Evolutionary conservation across 148 eudicot species (phyloP).

Genomic region (Persicaria maculosa): DNA sequence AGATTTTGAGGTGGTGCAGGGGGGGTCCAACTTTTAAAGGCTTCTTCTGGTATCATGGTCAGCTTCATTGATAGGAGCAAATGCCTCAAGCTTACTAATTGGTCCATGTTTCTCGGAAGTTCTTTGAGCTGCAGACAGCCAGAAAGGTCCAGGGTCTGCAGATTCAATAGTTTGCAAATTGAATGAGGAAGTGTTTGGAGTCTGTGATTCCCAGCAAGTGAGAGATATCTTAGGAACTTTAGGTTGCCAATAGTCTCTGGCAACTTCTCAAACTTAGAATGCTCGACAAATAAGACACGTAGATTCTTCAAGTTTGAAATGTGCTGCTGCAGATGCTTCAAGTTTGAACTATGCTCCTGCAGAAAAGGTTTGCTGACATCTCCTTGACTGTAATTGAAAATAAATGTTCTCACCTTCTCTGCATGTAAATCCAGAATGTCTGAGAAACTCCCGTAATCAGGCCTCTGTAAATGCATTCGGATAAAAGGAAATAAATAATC

Average conservation of each 20-base stretch:
- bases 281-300: conserved; percentile 14
- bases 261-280: not conserved
- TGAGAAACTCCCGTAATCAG: too few relatives aligned
- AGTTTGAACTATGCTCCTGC: too few relatives aligned
- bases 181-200: conserved; percentile 5
- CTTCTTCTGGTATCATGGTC: not conserved
- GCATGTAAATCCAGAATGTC: too few relatives aligned
- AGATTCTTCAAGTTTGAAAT: conserved; percentile 6
- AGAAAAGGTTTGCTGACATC: not conserved
- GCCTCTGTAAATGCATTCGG: too few relatives aligned
- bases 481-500: too few relatives aligned
- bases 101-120: conserved; percentile 15
- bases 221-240: conserved; percentile 21
- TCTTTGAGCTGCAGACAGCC: not conserved
- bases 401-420: not conserved
- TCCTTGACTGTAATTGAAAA: not conserved
- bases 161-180: conserved; percentile 13
- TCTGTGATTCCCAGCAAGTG: not conserved
- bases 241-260: conserved; percentile 15
- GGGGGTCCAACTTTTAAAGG: not conserved
- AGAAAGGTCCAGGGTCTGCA: conserved; percentile 12
- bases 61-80: not conserved
- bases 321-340: too few relatives aligned
- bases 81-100: conserved; percentile 15
- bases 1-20: not conserved